Evolutionary conservation across 768 basidiomycete species (phyloP).

Genomic region (Tricholoma sp.): DNA sequence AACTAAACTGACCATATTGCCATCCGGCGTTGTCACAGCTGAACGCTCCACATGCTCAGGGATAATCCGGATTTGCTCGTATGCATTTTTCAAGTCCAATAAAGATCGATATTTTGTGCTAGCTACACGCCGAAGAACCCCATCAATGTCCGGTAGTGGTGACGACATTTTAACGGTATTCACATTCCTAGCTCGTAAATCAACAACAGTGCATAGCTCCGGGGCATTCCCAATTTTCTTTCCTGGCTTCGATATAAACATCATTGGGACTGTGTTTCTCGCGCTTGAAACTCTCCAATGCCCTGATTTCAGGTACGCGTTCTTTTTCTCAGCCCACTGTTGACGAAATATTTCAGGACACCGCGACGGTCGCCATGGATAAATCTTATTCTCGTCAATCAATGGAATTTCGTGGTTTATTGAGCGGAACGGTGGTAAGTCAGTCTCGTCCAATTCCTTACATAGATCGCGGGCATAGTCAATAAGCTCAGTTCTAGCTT

Average conservation of each 20-base stretch:
- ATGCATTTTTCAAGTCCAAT: neutral
- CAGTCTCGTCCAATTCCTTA: neutral
- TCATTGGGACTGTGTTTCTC: conserved; percentile 19
- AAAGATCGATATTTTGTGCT: too few species aligned
- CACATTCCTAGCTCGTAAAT: conserved; percentile 3
- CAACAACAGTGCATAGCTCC: conserved; percentile 19
- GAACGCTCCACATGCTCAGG: conserved; percentile 33
- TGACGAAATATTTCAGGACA: conserved; percentile 33
- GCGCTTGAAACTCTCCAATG: conserved; percentile 24
- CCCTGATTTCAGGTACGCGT: conserved; percentile 23
- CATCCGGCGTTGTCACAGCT: too few species aligned
- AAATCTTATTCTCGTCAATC: neutral
- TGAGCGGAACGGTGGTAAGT: neutral
- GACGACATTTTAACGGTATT: too few species aligned
- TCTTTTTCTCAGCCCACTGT: conserved; percentile 26
- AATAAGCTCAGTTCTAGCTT: conserved; percentile 13
- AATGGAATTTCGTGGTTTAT: neutral
- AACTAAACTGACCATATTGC: too few species aligned
- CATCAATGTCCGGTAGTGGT: too few species aligned
- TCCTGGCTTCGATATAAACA: neutral
- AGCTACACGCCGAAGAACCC: too few species aligned
- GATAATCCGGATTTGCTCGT: conserved; percentile 13
- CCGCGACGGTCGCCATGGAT: conserved; percentile 1
- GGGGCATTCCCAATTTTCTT: neutral
- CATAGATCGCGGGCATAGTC: neutral